A percentile compares a stretch with the other conserved stretches of the same genome.
Evolutionary conservation across 1,139 yeast genomes (phyloP).

Genomic region (Yamadazyma aaseri): DNA sequence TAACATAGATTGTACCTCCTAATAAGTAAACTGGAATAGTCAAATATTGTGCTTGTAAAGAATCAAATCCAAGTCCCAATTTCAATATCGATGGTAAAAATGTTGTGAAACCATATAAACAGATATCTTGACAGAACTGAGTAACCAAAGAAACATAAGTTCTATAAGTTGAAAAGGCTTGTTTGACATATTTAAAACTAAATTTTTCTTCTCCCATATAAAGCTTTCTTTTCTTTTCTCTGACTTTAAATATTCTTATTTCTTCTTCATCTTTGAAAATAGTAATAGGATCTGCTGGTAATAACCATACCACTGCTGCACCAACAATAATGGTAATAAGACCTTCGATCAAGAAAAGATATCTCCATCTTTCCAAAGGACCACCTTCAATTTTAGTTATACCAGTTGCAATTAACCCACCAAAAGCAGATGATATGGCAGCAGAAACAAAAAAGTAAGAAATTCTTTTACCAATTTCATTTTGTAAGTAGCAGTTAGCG

Average conservation of each 20-base stretch:
- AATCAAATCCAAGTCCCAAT: conserved; percentile 41
- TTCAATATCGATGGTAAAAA: conserved; percentile 47
- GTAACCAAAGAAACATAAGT: conserved; percentile 34
- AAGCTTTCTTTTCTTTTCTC: conserved; percentile 23
- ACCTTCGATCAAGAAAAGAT: conserved; percentile 32
- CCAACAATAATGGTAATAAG: conserved; percentile 28
- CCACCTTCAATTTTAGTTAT: conserved; percentile 35
- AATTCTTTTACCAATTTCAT: conserved; percentile 40
- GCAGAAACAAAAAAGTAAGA: conserved; percentile 42
- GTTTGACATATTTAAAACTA: conserved; percentile 25
- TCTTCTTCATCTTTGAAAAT: conserved; percentile 21
- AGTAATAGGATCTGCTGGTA: conserved; percentile 20
- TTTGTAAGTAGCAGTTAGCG: conserved; percentile 37
- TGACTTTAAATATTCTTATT: conserved; percentile 21
- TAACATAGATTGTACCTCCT: conserved; percentile 37
- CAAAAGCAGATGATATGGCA: conserved; percentile 42
- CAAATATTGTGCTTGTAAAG: conserved; percentile 43
- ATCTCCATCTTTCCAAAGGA: conserved; percentile 35
- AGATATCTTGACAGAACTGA: conserved; percentile 47
- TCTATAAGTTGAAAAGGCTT: conserved; percentile 22
- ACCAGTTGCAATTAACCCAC: conserved; percentile 42
- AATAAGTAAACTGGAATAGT: conserved; percentile 19
- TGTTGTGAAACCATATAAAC: conserved; percentile 48
- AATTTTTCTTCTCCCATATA: conserved; percentile 29
- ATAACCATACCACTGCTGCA: conserved; percentile 23